Percentiles rank a stretch among this genome's conserved stretches.
phyloP scores from a whole-genome alignment of 495 filamentous ascomycete genomes.

The Podospora fimiseda region DNA sequence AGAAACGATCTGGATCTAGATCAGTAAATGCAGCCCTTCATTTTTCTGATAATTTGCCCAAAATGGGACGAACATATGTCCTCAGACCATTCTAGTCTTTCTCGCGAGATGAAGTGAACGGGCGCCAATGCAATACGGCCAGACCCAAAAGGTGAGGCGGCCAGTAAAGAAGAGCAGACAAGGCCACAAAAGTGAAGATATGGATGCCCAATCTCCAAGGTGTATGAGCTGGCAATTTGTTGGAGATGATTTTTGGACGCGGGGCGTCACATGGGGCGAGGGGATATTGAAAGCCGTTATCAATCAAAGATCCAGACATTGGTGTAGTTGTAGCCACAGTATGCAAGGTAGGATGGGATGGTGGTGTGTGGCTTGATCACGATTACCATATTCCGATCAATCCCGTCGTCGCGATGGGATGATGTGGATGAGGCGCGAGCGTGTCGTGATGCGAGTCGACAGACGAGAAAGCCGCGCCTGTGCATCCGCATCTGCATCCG shows the following conservation, averaged over 20 bases:
- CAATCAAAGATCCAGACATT: neutral
- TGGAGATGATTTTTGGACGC: neutral
- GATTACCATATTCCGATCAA: no score
- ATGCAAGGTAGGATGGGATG: neutral
- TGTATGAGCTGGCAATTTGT: neutral
- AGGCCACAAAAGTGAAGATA: constrained; percentile 1
- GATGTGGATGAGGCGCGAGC: constrained; percentile 4
- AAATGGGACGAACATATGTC: constrained; percentile 7
- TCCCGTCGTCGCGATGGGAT: constrained; percentile 3
- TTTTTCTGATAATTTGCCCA: neutral
- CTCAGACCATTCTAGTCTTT: neutral
- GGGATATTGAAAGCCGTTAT: neutral
- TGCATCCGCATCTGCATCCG: neutral
- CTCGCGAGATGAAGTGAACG: neutral
- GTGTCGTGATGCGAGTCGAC: constrained; percentile 10
- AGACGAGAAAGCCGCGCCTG: constrained; percentile 12
- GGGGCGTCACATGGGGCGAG: neutral
- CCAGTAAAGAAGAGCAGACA: no score
- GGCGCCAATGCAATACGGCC: neutral
- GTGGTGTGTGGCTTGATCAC: constrained; percentile 10
- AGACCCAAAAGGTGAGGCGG: neutral
- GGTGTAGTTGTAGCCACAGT: neutral
- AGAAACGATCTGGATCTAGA: no score
- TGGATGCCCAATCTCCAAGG: constrained; percentile 11
- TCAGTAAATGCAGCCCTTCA: constrained; percentile 10